phyloP scores from a whole-genome alignment of 768 basidiomycete genomes.

The Leucocoprinus birnbaumii region DNA sequence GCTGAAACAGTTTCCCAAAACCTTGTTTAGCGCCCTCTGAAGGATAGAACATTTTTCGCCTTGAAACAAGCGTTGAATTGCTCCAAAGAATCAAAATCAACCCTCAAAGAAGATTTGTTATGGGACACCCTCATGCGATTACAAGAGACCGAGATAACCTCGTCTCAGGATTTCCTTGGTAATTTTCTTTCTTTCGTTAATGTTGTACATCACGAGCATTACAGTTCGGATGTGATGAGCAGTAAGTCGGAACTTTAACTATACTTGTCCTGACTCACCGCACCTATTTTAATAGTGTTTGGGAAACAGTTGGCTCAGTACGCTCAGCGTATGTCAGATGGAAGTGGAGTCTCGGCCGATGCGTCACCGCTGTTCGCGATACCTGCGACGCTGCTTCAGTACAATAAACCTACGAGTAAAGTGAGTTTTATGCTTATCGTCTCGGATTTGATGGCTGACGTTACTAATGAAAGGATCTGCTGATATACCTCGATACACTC shows the following conservation, averaged over 20 bases:
- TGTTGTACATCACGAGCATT: slow-evolving; percentile 50
- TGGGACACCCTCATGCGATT: slow-evolving; percentile 50
- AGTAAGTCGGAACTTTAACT: slow-evolving; percentile 42
- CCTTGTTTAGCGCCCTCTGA: slow-evolving; percentile 37
- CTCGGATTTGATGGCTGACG: neutral
- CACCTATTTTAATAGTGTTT: too few species aligned
- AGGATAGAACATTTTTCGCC: slow-evolving; percentile 48
- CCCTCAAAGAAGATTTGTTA: slow-evolving; percentile 36
- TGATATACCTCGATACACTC: slow-evolving; percentile 57
- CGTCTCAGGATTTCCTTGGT: slow-evolving; percentile 50
- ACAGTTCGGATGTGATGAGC: slow-evolving; percentile 49
- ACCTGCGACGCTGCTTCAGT: slow-evolving; percentile 48
- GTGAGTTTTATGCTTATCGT: slow-evolving; percentile 30
- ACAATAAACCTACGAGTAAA: slow-evolving; percentile 56
- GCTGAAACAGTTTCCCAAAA: neutral
- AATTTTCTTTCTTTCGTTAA: slow-evolving; percentile 61
- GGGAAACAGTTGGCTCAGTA: slow-evolving; percentile 51
- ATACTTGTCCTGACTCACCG: too few species aligned
- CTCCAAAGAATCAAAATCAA: slow-evolving; percentile 27
- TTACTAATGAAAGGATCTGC: slow-evolving; percentile 44
- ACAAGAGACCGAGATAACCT: slow-evolving; percentile 45
- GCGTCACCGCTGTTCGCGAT: slow-evolving; percentile 55
- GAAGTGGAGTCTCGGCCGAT: slow-evolving; percentile 44
- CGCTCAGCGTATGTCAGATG: slow-evolving; percentile 58
- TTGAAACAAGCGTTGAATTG: slow-evolving; percentile 44